Evolutionary conservation across 169 alveolate species (phyloP).

Genomic region (Cryptosporidium tyzzeri): DNA sequence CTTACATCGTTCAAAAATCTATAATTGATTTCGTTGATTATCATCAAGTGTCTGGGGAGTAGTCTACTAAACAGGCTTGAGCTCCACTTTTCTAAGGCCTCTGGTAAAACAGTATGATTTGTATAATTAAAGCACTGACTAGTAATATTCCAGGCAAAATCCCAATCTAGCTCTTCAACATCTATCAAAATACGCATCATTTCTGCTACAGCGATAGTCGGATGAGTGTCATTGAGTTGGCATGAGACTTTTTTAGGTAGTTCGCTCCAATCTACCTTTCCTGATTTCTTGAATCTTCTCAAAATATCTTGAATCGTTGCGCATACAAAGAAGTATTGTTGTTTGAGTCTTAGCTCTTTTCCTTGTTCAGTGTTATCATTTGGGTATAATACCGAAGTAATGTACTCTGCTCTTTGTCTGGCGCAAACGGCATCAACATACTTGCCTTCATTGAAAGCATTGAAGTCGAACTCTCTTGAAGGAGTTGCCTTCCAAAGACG

Average conservation of each 20-base stretch:
- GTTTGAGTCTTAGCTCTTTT: conserved; percentile 93
- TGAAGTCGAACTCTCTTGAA: conserved; percentile 92
- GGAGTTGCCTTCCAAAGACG: conserved; percentile 94
- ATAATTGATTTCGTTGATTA: conserved; percentile 91
- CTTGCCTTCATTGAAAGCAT: conserved; percentile 91
- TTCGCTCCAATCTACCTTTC: conserved; percentile 89
- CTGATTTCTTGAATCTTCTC: conserved; percentile 88
- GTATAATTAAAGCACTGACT: conserved; percentile 91
- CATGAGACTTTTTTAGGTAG: conserved; percentile 88
- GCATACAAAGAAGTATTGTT: conserved; percentile 94
- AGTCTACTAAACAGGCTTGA: conserved; percentile 89
- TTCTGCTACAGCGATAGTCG: conserved; percentile 95
- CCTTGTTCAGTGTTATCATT: conserved; percentile 93
- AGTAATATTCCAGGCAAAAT: conserved; percentile 91
- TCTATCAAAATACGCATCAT: conserved; percentile 93
- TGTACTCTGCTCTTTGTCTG: conserved; percentile 92
- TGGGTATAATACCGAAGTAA: conserved; percentile 96
- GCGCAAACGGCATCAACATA: conserved; percentile 90
- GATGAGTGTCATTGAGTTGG: conserved; percentile 96
- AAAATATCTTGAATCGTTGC: conserved; percentile 93
- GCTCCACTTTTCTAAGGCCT: conserved; percentile 97
- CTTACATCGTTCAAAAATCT: conserved; percentile 88
- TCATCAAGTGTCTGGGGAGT: conserved; percentile 92
- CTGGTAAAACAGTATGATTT: conserved; percentile 97
- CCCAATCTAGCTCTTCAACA: conserved; percentile 90